Evolutionary conservation across 371 early-diverging fungal species (phyloP).

Genomic region (Mortierella sp.): DNA sequence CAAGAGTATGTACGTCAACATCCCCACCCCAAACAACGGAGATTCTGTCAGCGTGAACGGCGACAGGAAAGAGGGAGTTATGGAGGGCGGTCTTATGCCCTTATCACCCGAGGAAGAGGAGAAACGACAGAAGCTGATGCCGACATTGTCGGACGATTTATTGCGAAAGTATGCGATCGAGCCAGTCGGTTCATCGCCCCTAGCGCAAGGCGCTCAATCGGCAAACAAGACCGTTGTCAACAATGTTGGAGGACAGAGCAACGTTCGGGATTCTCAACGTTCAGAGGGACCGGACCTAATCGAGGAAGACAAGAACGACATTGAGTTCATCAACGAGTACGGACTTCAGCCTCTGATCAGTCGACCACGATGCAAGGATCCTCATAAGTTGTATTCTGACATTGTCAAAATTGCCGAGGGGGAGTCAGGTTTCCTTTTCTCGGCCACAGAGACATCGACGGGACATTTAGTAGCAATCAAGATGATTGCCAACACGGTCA

Average conservation of each 20-base stretch:
- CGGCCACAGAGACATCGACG: slow-evolving; percentile 66
- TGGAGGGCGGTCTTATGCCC: neutral
- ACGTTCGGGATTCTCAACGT: neutral
- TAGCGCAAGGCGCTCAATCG: neutral
- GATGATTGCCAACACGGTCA: slow-evolving; percentile 72
- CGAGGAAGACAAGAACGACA: slow-evolving; percentile 22
- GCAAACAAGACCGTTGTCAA: neutral
- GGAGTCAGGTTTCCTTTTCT: slow-evolving; percentile 80
- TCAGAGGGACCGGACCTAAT: neutral
- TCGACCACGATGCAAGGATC: slow-evolving; percentile 57
- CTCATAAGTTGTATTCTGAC: slow-evolving; percentile 60
- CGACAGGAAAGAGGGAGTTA: slow-evolving; percentile 8
- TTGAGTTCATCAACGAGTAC: slow-evolving; percentile 24
- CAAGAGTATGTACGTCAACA: slow-evolving; percentile 54
- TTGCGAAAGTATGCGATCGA: slow-evolving; percentile 38
- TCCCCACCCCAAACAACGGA: slow-evolving; percentile 25
- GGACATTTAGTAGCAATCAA: slow-evolving; percentile 70
- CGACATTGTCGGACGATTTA: slow-evolving; percentile 40
- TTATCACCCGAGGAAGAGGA: slow-evolving; percentile 26
- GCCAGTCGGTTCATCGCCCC: slow-evolving; percentile 13
- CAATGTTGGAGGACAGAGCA: neutral
- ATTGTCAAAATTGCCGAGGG: slow-evolving; percentile 79
- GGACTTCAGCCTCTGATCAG: slow-evolving; percentile 59
- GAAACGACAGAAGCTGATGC: slow-evolving; percentile 31
- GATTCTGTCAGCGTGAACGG: slow-evolving; percentile 7